phyloP scores from a whole-genome alignment of 306 rosid genomes.

The Pterocarpus santalinus region DNA sequence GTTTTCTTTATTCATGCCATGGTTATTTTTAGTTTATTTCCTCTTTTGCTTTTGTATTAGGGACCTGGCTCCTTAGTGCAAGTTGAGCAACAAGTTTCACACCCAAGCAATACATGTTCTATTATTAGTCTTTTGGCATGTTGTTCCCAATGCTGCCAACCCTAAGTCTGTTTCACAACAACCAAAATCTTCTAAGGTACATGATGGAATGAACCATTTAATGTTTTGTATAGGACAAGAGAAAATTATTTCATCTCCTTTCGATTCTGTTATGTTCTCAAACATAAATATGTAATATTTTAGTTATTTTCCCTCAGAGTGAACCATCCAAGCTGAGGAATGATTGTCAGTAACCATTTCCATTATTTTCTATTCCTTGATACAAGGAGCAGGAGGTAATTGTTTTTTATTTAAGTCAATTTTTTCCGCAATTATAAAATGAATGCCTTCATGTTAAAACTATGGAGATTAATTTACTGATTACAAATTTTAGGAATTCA shows the following conservation, averaged over 20 bases:
- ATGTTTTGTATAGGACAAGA: neutral
- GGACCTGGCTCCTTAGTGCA: slow-evolving; percentile 22
- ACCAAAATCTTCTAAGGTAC: neutral
- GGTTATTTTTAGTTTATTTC: neutral
- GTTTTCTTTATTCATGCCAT: neutral
- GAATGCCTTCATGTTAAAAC: neutral
- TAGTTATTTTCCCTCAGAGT: neutral
- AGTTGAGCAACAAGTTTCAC: slow-evolving; percentile 8
- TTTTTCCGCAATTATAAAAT: neutral
- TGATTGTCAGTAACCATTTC: neutral
- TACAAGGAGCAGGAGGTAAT: neutral
- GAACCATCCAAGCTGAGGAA: neutral
- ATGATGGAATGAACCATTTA: neutral
- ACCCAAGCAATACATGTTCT: neutral
- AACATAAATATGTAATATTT: neutral
- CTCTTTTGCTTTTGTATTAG: slow-evolving; percentile 2
- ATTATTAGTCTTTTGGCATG: neutral
- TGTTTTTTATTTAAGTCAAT: neutral
- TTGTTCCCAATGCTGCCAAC: slow-evolving; percentile 5
- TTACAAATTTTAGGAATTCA: slow-evolving; percentile 10
- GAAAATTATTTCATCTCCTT: neutral
- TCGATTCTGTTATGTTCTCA: neutral
- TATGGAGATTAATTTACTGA: neutral
- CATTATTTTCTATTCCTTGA: neutral
- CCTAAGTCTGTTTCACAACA: neutral